phyloP scores from a whole-genome alignment of 331 rosid species.

The Telfairia occidentalis region DNA sequence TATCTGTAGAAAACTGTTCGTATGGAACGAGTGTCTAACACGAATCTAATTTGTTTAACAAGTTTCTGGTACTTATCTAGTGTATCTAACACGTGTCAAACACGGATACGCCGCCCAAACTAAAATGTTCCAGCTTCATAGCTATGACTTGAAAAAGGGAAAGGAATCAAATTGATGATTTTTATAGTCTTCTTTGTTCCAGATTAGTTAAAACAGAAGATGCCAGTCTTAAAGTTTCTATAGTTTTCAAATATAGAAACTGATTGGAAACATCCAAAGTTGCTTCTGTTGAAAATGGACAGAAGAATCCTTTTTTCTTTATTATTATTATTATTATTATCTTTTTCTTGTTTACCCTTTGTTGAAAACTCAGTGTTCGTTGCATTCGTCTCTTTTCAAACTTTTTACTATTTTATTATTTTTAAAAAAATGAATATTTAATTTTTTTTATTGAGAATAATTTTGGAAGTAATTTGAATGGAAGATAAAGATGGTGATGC shows the following conservation, averaged over 20 bases:
- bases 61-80: background rate
- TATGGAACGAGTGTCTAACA: background rate
- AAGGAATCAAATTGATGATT: background rate
- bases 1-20: background rate
- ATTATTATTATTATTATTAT: background rate
- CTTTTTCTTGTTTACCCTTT: background rate
- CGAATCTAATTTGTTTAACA: background rate
- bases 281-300: background rate
- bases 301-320: background rate
- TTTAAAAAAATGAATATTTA: background rate
- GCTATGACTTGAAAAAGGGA: background rate
- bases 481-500: conserved; percentile 3
- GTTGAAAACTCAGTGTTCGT: background rate
- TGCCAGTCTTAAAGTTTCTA: background rate
- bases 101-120: background rate
- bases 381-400: background rate
- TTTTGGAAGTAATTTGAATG: background rate
- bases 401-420: background rate
- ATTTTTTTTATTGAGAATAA: background rate
- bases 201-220: background rate
- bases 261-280: conserved; percentile 4
- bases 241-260: background rate
- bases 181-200: background rate
- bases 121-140: background rate
- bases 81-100: background rate